Conservation (phyloP, 1,139 yeast genomes). For the Petasospora fabianii region DNA sequence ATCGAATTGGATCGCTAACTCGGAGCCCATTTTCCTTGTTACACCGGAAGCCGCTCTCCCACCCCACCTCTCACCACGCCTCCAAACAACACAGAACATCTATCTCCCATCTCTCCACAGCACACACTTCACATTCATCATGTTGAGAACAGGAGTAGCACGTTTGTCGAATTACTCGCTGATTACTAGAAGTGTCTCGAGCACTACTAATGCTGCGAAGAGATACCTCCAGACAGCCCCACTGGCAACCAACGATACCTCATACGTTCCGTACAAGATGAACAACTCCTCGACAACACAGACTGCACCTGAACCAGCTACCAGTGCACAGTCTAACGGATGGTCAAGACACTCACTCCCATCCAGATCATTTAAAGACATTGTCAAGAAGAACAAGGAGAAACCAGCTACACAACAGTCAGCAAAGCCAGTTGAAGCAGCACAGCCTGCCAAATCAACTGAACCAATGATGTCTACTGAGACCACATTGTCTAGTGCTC, state of each 20-base stretch:
- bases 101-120: not conserved
- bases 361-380: conserved; percentile 26
- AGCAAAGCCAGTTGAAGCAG: not conserved
- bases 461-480: conserved; percentile 1
- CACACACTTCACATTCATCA: not conserved
- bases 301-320: too few relatives aligned
- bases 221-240: conserved; percentile 23
- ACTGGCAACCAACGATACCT: conserved; percentile 15
- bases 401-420: conserved; percentile 2
- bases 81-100: not conserved
- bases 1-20: too few relatives aligned
- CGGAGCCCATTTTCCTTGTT: too few relatives aligned
- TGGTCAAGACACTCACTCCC: conserved; percentile 27
- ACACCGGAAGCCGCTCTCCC: too few relatives aligned
- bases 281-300: not conserved
- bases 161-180: conserved; percentile 6
- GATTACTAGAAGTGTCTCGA: conserved; percentile 14
- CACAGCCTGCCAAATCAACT: conserved; percentile 1
- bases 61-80: not conserved
- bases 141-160: conserved; percentile 11
- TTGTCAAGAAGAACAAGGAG: conserved; percentile 19
- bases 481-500: conserved; percentile 1
- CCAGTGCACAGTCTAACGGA: conserved; percentile 1
- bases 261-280: conserved; percentile 20
- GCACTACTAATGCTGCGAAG: conserved; percentile 17